These are phyloP conservation scores for Hymenoscyphus salicellus DNA, from an alignment of 2,329 filamentous ascomycete species.

Conservation along the genomic window DNA sequence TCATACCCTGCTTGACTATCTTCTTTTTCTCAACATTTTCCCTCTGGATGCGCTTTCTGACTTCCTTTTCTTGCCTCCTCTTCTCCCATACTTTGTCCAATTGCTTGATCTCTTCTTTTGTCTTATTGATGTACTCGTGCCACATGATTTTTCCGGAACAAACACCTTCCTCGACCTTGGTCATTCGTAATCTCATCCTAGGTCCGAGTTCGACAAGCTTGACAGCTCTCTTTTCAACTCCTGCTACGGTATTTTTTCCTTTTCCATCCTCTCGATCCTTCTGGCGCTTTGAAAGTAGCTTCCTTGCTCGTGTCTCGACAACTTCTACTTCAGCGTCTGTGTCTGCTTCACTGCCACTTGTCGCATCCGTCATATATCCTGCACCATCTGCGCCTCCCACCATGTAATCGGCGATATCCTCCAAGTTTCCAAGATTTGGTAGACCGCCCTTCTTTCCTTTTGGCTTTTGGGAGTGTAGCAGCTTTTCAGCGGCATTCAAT, in stretches of 20 bases:
- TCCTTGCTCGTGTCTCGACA: slow-evolving; percentile 59
- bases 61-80: slow-evolving; percentile 75
- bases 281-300: slow-evolving; percentile 51
- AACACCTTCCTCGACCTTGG: slow-evolving; percentile 93
- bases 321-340: slow-evolving; percentile 96
- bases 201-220: slow-evolving; percentile 92
- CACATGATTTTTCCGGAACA: slow-evolving; percentile 91
- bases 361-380: slow-evolving; percentile 82
- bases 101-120: slow-evolving; percentile 69
- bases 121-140: slow-evolving; percentile 93
- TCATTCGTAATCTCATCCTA: slow-evolving; percentile 80
- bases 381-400: slow-evolving; percentile 73
- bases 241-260: slow-evolving; percentile 39
- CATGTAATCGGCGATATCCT: slow-evolving; percentile 93
- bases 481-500: slow-evolving; percentile 80
- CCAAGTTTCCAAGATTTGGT: slow-evolving; percentile 84
- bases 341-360: slow-evolving; percentile 86
- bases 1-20: slow-evolving; percentile 50
- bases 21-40: slow-evolving; percentile 88
- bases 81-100: slow-evolving; percentile 82
- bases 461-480: slow-evolving; percentile 52
- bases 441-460: slow-evolving; percentile 66
- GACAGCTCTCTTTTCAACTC: slow-evolving; percentile 73
- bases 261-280: slow-evolving; percentile 46
- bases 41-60: slow-evolving; percentile 75